phyloP scores from a whole-genome alignment of 169 alveolate genomes.

The Eimeria brunetti region DNA sequence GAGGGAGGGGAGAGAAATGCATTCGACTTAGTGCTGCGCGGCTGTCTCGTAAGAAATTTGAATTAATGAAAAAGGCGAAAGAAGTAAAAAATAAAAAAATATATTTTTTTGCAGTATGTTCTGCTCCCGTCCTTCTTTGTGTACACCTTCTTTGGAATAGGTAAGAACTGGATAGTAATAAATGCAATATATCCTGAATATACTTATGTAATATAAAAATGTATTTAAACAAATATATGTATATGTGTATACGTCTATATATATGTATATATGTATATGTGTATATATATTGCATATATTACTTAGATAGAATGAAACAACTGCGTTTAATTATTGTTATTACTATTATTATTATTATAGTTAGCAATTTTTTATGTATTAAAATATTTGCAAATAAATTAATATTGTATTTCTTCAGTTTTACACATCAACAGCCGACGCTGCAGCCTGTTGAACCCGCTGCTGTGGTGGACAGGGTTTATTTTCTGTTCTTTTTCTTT shows the following conservation, averaged over 20 bases:
- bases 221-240: too few species aligned
- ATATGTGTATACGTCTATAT: too few species aligned
- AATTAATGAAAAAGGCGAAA: background rate
- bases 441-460: conserved; percentile 32
- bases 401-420: background rate
- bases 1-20: background rate
- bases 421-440: background rate
- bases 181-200: too few species aligned
- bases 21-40: background rate
- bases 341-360: too few species aligned
- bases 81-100: background rate
- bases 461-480: conserved; percentile 44
- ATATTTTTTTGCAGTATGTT: background rate
- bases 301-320: too few species aligned
- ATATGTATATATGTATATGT: too few species aligned
- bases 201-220: too few species aligned
- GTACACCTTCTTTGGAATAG: conserved; percentile 11
- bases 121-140: conserved; percentile 2
- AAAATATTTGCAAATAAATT: too few species aligned
- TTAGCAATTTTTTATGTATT: too few species aligned
- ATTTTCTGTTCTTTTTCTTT: background rate
- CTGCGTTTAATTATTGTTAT: too few species aligned
- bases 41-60: background rate
- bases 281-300: too few species aligned
- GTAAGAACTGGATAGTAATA: background rate